Percentiles rank a stretch among this genome's conserved stretches.
Evolutionary conservation across 495 filamentous ascomycete species (phyloP).

Genomic region (Talaromyces adpressus): DNA sequence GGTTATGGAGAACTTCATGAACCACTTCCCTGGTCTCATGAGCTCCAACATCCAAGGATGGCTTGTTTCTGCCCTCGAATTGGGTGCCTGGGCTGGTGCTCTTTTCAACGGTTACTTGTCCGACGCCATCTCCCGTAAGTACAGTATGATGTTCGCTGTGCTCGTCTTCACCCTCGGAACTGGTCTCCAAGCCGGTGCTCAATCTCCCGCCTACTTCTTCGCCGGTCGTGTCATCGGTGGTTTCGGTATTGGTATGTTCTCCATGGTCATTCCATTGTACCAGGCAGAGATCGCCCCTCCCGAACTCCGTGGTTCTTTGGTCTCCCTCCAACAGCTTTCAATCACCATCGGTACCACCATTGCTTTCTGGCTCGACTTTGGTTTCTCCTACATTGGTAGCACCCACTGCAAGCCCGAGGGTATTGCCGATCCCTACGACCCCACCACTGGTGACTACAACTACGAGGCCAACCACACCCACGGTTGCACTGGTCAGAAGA

Average conservation of each 20-base stretch:
- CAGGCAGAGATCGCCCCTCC: constrained; percentile 70
- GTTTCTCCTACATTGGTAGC: constrained; percentile 56
- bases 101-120: constrained; percentile 69
- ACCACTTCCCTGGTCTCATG: constrained; percentile 42
- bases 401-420: constrained; percentile 46
- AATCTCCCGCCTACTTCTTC: constrained; percentile 31
- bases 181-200: constrained; percentile 32
- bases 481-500: constrained; percentile 43
- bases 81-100: constrained; percentile 75
- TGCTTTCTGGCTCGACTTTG: constrained; percentile 72
- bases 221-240: constrained; percentile 43
- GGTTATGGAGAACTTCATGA: constrained; percentile 24
- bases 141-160: constrained; percentile 63
- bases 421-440: constrained; percentile 20
- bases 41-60: constrained; percentile 64
- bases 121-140: constrained; percentile 70
- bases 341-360: constrained; percentile 66
- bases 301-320: constrained; percentile 66
- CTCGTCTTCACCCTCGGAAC: constrained; percentile 65
- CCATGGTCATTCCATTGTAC: constrained; percentile 52
- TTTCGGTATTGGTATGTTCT: constrained; percentile 60
- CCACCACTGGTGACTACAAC: constrained; percentile 20
- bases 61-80: constrained; percentile 71
- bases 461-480: constrained; percentile 55
- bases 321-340: constrained; percentile 70